Evolutionary conservation across 352 stramenopile genomes (phyloP), one percentile per base, ranked within the genome.

Genomic region (Phytophthora litchii): DNA sequence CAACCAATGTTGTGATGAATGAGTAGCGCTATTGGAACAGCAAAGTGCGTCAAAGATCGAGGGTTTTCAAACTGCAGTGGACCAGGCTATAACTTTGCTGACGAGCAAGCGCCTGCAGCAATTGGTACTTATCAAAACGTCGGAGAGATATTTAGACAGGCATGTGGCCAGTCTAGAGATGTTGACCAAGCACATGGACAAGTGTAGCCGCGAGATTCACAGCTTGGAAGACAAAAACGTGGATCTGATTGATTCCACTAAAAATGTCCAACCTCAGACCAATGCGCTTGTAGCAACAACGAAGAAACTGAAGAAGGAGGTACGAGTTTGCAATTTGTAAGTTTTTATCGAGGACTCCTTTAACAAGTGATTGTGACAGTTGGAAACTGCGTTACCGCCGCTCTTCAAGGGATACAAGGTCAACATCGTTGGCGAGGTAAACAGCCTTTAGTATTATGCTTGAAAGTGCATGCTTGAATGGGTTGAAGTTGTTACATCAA

Each of bases 401-500:
- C 52, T 94, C 16, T 94, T 92, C 54, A 89, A 89, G 62, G 84
- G 84, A 6, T 83, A 88, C 70, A 83, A 81, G 42, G 79, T 94
- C 21, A 89, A 89, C 64, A 88, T 94, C 53, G 69, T 91, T n/a
- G 84, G 84, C 20, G 84, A 91, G 20, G 69, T 93, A 36, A 92
- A 91, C 75, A 89, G 62, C 42, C 48, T 91, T 32, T 91, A 74
- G 74, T 46, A 12, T 27, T 5, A 27, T 27, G 5, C 23, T 5
- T 27, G 23, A 5, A 27, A 27, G 5, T 27, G 23, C 36, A 37
- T 38, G 35, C 10, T 8, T 46, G 17, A 9, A 16, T 42, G 16
- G 17, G 43, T 36, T 60, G 16, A 37, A 42, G 23, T 27, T 27
- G 23, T 27, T 27, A 27, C 23, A 5, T 27, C 35, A 58, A 67